These are phyloP conservation scores for Exophiala lecanii-corni DNA, from an alignment of 2,329 filamentous ascomycete genomes.

Conservation along the genomic window DNA sequence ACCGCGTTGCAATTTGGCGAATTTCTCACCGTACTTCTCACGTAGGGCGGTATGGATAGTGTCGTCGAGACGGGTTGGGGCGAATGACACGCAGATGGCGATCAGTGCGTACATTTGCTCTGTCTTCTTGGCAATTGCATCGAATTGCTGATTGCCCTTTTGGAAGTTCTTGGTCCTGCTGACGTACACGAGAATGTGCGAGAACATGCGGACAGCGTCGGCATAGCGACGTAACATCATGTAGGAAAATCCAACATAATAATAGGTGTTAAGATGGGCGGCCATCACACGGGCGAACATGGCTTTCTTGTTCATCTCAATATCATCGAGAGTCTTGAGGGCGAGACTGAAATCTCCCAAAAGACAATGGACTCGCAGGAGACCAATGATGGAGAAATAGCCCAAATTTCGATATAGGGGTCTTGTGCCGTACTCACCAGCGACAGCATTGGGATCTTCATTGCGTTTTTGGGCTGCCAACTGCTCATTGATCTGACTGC, in stretches of 20 bases:
- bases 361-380: constrained; percentile 91
- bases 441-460: constrained; percentile 81
- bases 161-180: constrained; percentile 99
- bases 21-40: constrained; percentile 99
- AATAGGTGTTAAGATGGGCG: constrained; percentile 99
- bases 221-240: constrained; percentile 99
- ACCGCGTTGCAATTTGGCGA: constrained; percentile 91
- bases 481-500: constrained; percentile 97
- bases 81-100: constrained; percentile 97
- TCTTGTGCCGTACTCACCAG: constrained; percentile 91
- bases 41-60: constrained; percentile 97
- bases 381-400: constrained; percentile 98
- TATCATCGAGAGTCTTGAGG: constrained; percentile 97
- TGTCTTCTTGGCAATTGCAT: constrained; percentile 99
- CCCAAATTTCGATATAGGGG: constrained; percentile 97
- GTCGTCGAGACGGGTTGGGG: constrained; percentile 94
- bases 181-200: constrained; percentile 98
- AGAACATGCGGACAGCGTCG: constrained; percentile 99
- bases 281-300: constrained; percentile 99
- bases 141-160: constrained; percentile 87
- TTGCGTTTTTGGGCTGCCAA: constrained; percentile 89
- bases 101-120: constrained; percentile 99
- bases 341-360: constrained; percentile 97
- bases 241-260: constrained; percentile 99
- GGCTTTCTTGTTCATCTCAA: constrained; percentile 99